phyloP scores from a whole-genome alignment of 2,329 filamentous ascomycete genomes.

The Beauveria rudraprayagi region DNA sequence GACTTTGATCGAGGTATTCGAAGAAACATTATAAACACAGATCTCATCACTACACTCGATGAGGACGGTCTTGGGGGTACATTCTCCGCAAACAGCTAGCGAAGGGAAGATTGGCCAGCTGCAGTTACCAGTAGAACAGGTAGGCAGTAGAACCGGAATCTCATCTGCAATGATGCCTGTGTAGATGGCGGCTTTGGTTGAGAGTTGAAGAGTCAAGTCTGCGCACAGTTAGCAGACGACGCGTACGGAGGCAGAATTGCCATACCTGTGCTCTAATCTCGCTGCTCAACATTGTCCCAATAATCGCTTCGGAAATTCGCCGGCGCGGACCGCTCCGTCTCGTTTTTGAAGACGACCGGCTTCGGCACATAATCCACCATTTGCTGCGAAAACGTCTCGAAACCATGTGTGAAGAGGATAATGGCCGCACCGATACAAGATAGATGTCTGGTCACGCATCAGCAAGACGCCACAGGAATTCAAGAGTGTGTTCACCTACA shows the following conservation, averaged over 20 bases:
- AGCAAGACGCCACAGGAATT: not conserved
- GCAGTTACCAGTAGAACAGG: conserved; percentile 27
- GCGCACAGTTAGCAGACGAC: not conserved
- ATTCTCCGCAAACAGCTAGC: conserved; percentile 28
- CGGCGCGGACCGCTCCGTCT: conserved; percentile 15
- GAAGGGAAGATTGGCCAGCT: conserved; percentile 29
- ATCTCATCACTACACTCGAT: conserved; percentile 16
- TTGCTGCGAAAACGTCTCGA: conserved; percentile 32
- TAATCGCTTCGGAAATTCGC: conserved; percentile 26
- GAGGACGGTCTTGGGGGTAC: conserved; percentile 14
- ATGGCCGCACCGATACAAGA: conserved; percentile 31
- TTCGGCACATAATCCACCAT: conserved; percentile 27
- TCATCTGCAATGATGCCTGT: conserved; percentile 27
- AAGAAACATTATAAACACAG: conserved; percentile 24
- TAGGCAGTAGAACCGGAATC: conserved; percentile 18
- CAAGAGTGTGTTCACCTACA: conserved; percentile 15
- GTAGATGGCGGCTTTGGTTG: conserved; percentile 31
- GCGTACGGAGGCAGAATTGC: too few species aligned
- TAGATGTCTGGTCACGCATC: conserved; percentile 21
- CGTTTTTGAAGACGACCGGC: conserved; percentile 17
- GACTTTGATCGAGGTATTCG: conserved; percentile 21
- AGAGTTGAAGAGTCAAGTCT: conserved; percentile 21
- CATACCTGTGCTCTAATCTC: conserved; percentile 14
- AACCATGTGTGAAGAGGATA: conserved; percentile 27
- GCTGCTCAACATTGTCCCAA: conserved; percentile 25